A percentile compares a stretch with the other conserved stretches of the same genome.
phyloP scores from a whole-genome alignment of 106 monocot species.

The Dactylorhiza incarnata region DNA sequence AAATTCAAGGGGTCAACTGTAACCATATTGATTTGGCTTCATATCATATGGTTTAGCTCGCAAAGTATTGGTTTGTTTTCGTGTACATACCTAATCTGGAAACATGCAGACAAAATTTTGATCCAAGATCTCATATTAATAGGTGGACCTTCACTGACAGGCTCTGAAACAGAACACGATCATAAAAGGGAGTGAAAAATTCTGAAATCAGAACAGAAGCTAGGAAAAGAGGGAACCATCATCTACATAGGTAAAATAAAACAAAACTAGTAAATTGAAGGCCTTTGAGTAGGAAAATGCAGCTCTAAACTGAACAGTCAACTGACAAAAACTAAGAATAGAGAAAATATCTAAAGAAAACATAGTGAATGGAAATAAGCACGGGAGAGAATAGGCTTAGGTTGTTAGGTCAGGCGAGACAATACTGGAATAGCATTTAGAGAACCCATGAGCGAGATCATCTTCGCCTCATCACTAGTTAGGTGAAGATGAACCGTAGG shows the following conservation, averaged over 20 bases:
- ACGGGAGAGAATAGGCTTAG: too few species aligned
- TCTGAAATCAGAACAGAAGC: not conserved
- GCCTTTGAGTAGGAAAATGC: not conserved
- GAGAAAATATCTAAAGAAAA: not conserved
- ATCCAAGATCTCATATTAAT: constrained; percentile 75
- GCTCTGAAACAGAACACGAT: constrained; percentile 23
- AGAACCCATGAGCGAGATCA: too few species aligned
- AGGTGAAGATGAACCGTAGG: too few species aligned
- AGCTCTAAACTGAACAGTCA: not conserved
- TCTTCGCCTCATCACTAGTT: too few species aligned
- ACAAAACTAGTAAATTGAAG: not conserved
- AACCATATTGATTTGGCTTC: not conserved
- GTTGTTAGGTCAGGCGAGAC: too few species aligned
- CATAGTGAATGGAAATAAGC: not conserved
- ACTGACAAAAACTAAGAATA: not conserved
- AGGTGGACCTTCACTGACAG: constrained; percentile 56
- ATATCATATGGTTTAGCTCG: not conserved
- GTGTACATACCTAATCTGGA: constrained; percentile 60
- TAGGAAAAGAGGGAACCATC: not conserved
- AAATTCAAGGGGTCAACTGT: not conserved
- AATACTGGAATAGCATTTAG: too few species aligned
- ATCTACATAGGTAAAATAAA: not conserved
- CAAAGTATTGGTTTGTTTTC: not conserved
- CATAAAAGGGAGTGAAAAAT: not conserved
- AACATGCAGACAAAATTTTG: constrained; percentile 53